These are phyloP conservation scores for Chlorophyllum brunneum DNA, from an alignment of 768 basidiomycete species.

Conservation along the genomic window DNA sequence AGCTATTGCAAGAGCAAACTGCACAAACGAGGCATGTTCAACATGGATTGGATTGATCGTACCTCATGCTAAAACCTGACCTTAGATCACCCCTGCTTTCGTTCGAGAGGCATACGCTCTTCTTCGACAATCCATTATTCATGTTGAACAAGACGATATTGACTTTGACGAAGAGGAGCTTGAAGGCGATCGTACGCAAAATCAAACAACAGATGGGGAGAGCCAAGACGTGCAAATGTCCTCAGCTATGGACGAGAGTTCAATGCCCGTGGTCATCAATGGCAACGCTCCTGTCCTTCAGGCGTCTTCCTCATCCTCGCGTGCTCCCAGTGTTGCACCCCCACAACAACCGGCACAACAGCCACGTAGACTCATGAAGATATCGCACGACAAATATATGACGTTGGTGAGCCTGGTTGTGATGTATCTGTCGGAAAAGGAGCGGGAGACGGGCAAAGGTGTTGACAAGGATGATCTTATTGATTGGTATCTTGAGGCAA, in stretches of 20 bases:
- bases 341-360: constrained; percentile 23
- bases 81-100: constrained; percentile 86
- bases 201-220: constrained; percentile 27
- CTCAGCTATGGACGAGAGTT: constrained; percentile 51
- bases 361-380: constrained; percentile 68
- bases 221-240: constrained; percentile 61
- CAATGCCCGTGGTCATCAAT: constrained; percentile 32
- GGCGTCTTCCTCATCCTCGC: constrained; percentile 32
- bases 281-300: constrained; percentile 22
- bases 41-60: neutral
- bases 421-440: constrained; percentile 72
- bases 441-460: constrained; percentile 71
- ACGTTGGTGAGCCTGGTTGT: constrained; percentile 86
- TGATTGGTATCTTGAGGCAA: constrained; percentile 94
- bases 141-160: constrained; percentile 98
- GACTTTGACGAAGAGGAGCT: constrained; percentile 93
- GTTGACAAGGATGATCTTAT: constrained; percentile 89
- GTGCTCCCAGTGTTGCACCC: constrained; percentile 33
- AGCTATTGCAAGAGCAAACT: constrained; percentile 96
- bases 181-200: constrained; percentile 46
- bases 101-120: constrained; percentile 95
- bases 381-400: constrained; percentile 95
- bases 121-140: constrained; percentile 95
- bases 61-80: neutral
- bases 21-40: constrained; percentile 74